A percentile compares a stretch with the other conserved stretches of the same genome.
phyloP scores from a whole-genome alignment of 768 basidiomycete species.

The Gloeopeniophorella convolvens region DNA sequence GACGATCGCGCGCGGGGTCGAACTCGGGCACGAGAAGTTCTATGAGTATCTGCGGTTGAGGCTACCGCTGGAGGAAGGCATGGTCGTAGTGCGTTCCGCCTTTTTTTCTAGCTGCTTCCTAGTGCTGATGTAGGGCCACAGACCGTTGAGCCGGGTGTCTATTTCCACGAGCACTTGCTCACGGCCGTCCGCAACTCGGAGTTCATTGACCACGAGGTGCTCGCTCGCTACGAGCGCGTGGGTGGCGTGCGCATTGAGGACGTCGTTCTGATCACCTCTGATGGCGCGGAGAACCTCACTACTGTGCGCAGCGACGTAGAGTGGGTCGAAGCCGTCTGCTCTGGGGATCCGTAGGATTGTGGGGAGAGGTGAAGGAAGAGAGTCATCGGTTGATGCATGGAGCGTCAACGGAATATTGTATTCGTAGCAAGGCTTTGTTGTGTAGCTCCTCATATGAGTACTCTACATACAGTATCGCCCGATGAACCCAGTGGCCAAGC shows the following conservation, averaged over 20 bases:
- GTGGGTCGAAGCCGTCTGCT: conserved; percentile 80
- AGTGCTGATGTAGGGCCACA: conserved; percentile 26
- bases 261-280: conserved; percentile 69
- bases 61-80: conserved; percentile 62
- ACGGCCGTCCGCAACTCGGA: conserved; percentile 53
- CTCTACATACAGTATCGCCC: no score
- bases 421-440: no score
- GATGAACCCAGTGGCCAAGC: no score
- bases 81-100: conserved; percentile 70
- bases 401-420: no score
- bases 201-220: conserved; percentile 61
- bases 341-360: conserved; percentile 43
- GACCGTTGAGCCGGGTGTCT: conserved; percentile 89
- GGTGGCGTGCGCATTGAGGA: conserved; percentile 96
- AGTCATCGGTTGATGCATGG: no score
- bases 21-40: conserved; percentile 48
- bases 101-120: not conserved
- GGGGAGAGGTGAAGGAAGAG: not conserved
- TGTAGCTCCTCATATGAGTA: no score
- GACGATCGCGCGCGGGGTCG: conserved; percentile 35
- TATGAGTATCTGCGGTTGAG: conserved; percentile 78
- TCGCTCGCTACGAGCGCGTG: conserved; percentile 68
- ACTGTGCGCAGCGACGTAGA: conserved; percentile 74
- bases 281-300: conserved; percentile 80
- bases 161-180: conserved; percentile 79